Base-by-base conservation (phyloP, 495 filamentous ascomycete species). In the Tuber melanosporum region DNA sequence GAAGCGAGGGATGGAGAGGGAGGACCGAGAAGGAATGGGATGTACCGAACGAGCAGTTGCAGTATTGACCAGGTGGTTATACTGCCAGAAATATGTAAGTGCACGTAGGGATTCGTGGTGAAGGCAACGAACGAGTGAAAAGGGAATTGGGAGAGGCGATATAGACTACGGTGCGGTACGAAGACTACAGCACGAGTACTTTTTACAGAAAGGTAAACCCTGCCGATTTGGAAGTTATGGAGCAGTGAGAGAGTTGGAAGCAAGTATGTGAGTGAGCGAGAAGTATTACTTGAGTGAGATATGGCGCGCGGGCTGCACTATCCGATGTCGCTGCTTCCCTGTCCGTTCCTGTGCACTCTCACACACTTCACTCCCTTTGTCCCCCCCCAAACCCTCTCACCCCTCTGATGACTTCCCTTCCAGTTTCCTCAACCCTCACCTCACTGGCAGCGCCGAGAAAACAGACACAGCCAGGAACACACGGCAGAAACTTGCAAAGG, bases 261-360 rank as follows among this genome's bases (percentile, higher is more conserved):
- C 42, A 71, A 41, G 74, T 47, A 69, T 66, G 77, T 70, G 74
- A 73, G 71, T 43, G 77, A 76, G 75, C 71, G 77, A 66, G 77
- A 79, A 66, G 78, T 79, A 80, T 80, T 80, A 71, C 70, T 73
- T 71, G 70, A 44, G 47, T 79, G 78, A 79, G 78, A 80, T 80
- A 80, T 72, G 71, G 78, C 77, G 78, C 77, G 78, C 78, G 78
- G 78, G 73, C 76, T 80, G 78, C 77, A 72, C 77, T 80, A 80
- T 69, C 78, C 78, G 57, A 71, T 78, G 76, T 78, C 73, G 75
- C 71, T 79, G 22, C 76, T 77, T 76, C 44, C 44, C 43, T 75
- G 45, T 71, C 72, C 57, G 32, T 66, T 66, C 57, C 52, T 62
- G 26, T 62, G 52, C 10, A 26, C 52, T 32, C 52, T 15, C 26